A percentile compares a stretch with the other conserved stretches of the same genome.
Conservation (phyloP, 768 basidiomycete species). For the Mycena alexandri region DNA sequence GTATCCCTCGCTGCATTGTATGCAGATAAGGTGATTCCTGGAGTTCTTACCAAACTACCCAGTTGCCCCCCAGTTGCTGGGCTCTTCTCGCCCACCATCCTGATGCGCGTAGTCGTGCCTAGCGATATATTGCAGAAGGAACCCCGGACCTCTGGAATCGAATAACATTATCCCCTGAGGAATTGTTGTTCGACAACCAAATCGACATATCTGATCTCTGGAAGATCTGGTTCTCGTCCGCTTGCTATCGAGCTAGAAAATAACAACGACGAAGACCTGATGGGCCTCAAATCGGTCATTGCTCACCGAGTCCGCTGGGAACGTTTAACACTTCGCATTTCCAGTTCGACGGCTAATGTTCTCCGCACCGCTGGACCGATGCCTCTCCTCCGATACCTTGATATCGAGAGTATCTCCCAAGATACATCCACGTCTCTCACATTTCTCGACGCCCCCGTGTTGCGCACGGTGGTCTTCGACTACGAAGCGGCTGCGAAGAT, state of each 20-base stretch:
- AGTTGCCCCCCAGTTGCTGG: not conserved
- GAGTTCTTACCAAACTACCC: conserved; percentile 8
- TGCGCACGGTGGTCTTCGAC: not conserved
- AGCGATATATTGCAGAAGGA: not conserved
- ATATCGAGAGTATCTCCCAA: not conserved
- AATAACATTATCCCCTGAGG: not conserved
- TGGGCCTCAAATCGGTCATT: not conserved
- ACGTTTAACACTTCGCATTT: not conserved
- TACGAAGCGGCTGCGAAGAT: not conserved
- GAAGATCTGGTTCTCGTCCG: no score
- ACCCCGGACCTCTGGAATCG: conserved; percentile 1
- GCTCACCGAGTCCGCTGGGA: not conserved
- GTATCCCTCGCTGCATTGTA: no score
- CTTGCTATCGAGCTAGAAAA: no score
- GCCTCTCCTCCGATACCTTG: not conserved
- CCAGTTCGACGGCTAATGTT: not conserved
- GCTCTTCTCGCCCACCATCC: not conserved
- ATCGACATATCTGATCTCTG: no score
- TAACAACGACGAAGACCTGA: no score
- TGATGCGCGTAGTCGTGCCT: not conserved
- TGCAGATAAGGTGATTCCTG: no score
- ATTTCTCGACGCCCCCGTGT: not conserved
- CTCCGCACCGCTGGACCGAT: not conserved
- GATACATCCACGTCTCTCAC: not conserved
- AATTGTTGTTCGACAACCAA: not conserved